Percentiles rank a stretch among this genome's conserved stretches.
Conservation (phyloP, 371 early-diverging fungal species). For the Neoconidiobolus thromboides region DNA sequence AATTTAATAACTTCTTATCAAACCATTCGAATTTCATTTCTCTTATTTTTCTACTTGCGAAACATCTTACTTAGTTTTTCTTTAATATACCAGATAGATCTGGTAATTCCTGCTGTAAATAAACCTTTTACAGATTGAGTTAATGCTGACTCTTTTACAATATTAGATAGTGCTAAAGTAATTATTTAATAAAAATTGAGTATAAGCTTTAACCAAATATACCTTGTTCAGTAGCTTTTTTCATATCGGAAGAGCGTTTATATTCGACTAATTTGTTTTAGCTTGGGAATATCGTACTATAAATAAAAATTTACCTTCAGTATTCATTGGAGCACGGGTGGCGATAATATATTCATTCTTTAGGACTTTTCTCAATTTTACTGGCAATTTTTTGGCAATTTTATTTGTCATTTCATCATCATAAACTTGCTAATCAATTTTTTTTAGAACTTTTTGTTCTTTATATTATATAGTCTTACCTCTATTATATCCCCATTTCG, state of each 20-base stretch:
- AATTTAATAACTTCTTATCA: too few relatives aligned
- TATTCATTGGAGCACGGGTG: neutral
- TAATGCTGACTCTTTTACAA: slow-evolving; percentile 56
- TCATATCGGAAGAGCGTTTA: slow-evolving; percentile 1
- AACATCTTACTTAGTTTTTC: slow-evolving; percentile 40
- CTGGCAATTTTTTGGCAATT: neutral
- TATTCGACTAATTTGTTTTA: slow-evolving; percentile 2
- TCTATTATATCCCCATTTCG: slow-evolving; percentile 22
- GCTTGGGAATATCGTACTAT: too few relatives aligned
- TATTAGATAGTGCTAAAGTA: slow-evolving; percentile 10
- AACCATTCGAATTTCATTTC: too few relatives aligned
- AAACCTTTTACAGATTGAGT: slow-evolving; percentile 85
- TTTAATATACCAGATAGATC: slow-evolving; percentile 48
- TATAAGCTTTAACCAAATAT: neutral
- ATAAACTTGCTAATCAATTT: slow-evolving; percentile 1
- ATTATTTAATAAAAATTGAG: neutral
- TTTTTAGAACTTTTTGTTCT: neutral
- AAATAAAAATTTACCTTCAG: neutral
- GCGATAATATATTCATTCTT: neutral
- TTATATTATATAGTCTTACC: neutral
- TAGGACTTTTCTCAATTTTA: neutral
- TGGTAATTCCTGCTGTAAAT: slow-evolving; percentile 64
- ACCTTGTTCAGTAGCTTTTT: slow-evolving; percentile 4
- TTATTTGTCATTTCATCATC: neutral
- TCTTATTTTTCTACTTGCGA: too few relatives aligned